Conservation (phyloP, 768 basidiomycete species). For the Phlebiopsis gigantea region DNA sequence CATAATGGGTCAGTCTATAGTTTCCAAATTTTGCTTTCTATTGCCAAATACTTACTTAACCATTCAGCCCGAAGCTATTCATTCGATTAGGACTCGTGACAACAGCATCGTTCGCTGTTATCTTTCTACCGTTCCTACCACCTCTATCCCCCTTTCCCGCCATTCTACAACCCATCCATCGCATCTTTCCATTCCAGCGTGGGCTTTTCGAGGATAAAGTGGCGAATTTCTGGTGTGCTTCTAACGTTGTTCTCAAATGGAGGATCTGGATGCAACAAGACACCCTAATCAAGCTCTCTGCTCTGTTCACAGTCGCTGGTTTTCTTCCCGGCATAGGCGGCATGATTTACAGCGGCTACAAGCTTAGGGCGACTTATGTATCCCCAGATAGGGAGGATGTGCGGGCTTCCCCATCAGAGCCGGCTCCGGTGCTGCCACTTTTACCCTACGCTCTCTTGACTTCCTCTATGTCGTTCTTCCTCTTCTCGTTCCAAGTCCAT, state of each 20-base stretch:
- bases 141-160: conserved; percentile 44
- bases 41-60: neutral
- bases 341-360: conserved; percentile 34
- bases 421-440: conserved; percentile 56
- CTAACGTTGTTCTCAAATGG: conserved; percentile 89
- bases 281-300: conserved; percentile 60
- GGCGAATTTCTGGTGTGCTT: conserved; percentile 96
- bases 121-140: conserved; percentile 79
- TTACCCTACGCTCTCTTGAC: conserved; percentile 78
- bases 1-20: conserved; percentile 54
- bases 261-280: conserved; percentile 42
- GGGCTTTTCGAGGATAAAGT: conserved; percentile 96
- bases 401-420: conserved; percentile 12
- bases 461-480: conserved; percentile 87
- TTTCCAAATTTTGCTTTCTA: neutral
- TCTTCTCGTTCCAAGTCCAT: conserved; percentile 96
- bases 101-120: conserved; percentile 50
- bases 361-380: conserved; percentile 20
- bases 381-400: neutral
- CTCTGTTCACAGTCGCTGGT: conserved; percentile 60
- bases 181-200: conserved; percentile 89
- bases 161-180: conserved; percentile 60
- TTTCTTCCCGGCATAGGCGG: conserved; percentile 60
- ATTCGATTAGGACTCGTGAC: conserved; percentile 62
- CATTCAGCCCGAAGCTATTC: conserved; percentile 44